Evolutionary conservation across 2,329 filamentous ascomycete species (phyloP).

Genomic region (Beauveria australis): DNA sequence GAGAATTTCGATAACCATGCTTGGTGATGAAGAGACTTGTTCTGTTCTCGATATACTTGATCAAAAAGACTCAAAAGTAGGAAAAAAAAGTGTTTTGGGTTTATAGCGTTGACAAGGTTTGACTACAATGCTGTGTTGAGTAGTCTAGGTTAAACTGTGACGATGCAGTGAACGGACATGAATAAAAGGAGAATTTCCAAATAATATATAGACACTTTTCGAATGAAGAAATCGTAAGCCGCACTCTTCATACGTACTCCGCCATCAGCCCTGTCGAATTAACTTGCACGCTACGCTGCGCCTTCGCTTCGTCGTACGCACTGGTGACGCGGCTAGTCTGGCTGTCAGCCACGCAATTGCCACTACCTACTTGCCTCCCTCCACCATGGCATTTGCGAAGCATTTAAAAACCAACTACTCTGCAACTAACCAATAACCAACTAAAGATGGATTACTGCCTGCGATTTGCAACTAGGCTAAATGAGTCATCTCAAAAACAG

Average conservation of each 20-base stretch:
- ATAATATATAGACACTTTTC: not conserved
- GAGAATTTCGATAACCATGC: constrained; percentile 5
- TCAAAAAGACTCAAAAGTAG: not conserved
- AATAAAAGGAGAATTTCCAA: not conserved
- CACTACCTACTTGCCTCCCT: not conserved
- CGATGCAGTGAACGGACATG: not conserved
- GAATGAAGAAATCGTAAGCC: not conserved
- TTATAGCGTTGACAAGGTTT: not conserved
- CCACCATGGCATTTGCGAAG: not conserved
- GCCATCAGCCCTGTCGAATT: not conserved
- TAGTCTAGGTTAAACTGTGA: not conserved
- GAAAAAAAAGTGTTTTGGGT: not conserved
- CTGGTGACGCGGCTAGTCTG: constrained; percentile 4
- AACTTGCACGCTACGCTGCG: not conserved
- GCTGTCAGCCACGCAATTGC: not conserved
- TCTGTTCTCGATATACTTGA: not conserved
- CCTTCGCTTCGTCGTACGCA: constrained; percentile 3
- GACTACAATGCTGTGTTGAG: not conserved
- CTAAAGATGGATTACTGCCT: not conserved
- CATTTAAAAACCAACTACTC: not conserved
- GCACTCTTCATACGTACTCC: not conserved
- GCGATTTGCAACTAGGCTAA: not conserved
- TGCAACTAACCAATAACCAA: not conserved
- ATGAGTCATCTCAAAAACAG: not conserved
- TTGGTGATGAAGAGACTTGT: not conserved